These are phyloP conservation scores for Trametes hirsuta DNA, from an alignment of 1,284 basidiomycete species.

Conservation along the genomic window DNA sequence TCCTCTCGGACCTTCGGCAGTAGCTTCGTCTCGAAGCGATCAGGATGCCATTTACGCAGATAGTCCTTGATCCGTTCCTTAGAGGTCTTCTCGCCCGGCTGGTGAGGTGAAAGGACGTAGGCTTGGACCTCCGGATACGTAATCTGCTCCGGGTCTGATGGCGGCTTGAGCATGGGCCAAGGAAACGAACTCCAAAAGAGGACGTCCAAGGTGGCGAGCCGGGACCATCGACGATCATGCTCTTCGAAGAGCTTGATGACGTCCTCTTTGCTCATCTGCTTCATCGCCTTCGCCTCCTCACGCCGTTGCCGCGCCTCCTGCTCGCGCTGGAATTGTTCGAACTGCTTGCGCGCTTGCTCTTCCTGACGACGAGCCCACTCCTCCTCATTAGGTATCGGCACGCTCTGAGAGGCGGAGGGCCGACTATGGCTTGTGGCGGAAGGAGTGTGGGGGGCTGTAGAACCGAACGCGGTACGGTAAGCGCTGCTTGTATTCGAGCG, in stretches of 20 bases:
- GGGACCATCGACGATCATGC: slow-evolving; percentile 63
- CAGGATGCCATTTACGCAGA: slow-evolving; percentile 51
- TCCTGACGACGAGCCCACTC: slow-evolving; percentile 60
- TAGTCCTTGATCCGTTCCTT: slow-evolving; percentile 67
- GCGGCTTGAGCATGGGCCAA: slow-evolving; percentile 68
- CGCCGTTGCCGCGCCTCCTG: slow-evolving; percentile 49
- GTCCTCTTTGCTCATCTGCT: slow-evolving; percentile 56
- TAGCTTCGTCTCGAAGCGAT: slow-evolving; percentile 46
- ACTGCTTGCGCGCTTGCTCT: slow-evolving; percentile 57
- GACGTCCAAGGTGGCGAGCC: slow-evolving; percentile 39
- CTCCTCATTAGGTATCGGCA: slow-evolving; percentile 38
- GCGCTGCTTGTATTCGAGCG: slow-evolving; percentile 23
- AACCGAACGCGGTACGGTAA: slow-evolving; percentile 22
- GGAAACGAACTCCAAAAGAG: slow-evolving; percentile 65
- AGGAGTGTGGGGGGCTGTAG: slow-evolving; percentile 16
- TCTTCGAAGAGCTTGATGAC: slow-evolving; percentile 52
- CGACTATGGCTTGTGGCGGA: slow-evolving; percentile 10
- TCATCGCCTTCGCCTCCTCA: slow-evolving; percentile 45
- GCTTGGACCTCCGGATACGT: slow-evolving; percentile 54
- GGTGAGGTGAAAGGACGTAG: slow-evolving; percentile 60
- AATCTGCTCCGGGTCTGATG: slow-evolving; percentile 59
- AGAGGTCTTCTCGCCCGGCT: slow-evolving; percentile 50
- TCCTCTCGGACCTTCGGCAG: slow-evolving; percentile 46
- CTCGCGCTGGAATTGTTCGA: slow-evolving; percentile 61
- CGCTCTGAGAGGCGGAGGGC: slow-evolving; percentile 11